A percentile compares a stretch with the other conserved stretches of the same genome.
Conservation (phyloP, 345 rosid species). For the Microcos paniculata region DNA sequence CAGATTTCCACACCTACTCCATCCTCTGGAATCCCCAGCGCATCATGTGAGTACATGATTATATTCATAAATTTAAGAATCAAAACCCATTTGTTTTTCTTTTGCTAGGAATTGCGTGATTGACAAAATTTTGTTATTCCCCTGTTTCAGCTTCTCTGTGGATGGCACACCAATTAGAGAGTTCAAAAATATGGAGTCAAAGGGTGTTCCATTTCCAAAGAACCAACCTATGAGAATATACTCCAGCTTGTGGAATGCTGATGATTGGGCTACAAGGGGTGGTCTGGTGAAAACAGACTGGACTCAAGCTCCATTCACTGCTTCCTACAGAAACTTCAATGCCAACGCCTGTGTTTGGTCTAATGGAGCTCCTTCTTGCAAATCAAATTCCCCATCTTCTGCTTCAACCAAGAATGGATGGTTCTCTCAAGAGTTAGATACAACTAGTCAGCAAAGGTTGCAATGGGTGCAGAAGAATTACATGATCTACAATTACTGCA, state of each 20-base stretch:
- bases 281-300: conserved; percentile 65
- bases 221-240: conserved; percentile 60
- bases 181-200: conserved; percentile 55
- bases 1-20: conserved; percentile 14
- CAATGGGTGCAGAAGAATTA: conserved; percentile 52
- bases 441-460: conserved; percentile 32
- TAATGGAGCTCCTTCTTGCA: conserved; percentile 31
- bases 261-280: conserved; percentile 76
- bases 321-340: conserved; percentile 44
- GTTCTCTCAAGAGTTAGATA: conserved; percentile 41
- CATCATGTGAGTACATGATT: neutral
- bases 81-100: neutral
- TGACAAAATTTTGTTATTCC: neutral
- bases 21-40: conserved; percentile 13
- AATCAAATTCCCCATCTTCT: conserved; percentile 14
- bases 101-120: neutral
- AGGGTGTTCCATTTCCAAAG: conserved; percentile 52
- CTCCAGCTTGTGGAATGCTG: conserved; percentile 64
- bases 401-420: conserved; percentile 25
- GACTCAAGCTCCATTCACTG: conserved; percentile 54
- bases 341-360: conserved; percentile 35
- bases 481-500: conserved; percentile 38
- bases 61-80: neutral
- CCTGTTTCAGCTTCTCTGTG: conserved; percentile 40
- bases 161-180: conserved; percentile 65